phyloP scores from a whole-genome alignment of 345 rosid species.

The Populus tremula region DNA sequence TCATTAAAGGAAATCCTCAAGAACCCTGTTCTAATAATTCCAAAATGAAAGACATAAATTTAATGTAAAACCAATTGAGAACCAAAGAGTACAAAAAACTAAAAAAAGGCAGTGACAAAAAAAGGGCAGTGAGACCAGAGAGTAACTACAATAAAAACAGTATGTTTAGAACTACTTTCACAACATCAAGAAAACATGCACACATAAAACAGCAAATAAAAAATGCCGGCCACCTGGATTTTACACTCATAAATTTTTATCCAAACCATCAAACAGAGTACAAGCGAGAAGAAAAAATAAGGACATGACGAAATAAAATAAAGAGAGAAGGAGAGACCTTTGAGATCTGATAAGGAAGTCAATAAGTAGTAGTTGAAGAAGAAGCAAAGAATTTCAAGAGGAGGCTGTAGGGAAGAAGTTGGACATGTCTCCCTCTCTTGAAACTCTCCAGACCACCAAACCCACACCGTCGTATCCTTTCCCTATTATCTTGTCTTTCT shows the following conservation, averaged over 20 bases:
- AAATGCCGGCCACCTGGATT: slow-evolving; percentile 7
- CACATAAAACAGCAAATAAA: slow-evolving; percentile 13
- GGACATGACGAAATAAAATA: neutral
- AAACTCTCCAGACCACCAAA: slow-evolving; percentile 23
- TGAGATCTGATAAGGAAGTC: slow-evolving; percentile 23
- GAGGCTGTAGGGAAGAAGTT: slow-evolving; percentile 41
- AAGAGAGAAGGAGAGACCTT: slow-evolving; percentile 17
- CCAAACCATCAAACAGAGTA: slow-evolving; percentile 3
- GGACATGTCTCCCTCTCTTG: slow-evolving; percentile 48
- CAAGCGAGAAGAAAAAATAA: neutral
- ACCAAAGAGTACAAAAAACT: neutral
- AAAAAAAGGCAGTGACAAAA: neutral
- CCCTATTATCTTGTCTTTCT: neutral
- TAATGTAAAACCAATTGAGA: neutral
- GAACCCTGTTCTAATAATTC: neutral
- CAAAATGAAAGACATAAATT: too few relatives aligned
- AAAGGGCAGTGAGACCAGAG: neutral
- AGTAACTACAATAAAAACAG: neutral
- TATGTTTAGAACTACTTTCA: slow-evolving; percentile 11
- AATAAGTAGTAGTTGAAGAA: slow-evolving; percentile 2
- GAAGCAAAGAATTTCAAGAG: slow-evolving; percentile 22
- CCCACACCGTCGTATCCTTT: neutral
- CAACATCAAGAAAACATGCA: slow-evolving; percentile 28
- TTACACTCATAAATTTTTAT: neutral
- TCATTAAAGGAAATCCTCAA: neutral